Evolutionary conservation across 2,329 filamentous ascomycete genomes (phyloP), one percentile per base, ranked within the genome.

Genomic region (Fusarium haematococcum): DNA sequence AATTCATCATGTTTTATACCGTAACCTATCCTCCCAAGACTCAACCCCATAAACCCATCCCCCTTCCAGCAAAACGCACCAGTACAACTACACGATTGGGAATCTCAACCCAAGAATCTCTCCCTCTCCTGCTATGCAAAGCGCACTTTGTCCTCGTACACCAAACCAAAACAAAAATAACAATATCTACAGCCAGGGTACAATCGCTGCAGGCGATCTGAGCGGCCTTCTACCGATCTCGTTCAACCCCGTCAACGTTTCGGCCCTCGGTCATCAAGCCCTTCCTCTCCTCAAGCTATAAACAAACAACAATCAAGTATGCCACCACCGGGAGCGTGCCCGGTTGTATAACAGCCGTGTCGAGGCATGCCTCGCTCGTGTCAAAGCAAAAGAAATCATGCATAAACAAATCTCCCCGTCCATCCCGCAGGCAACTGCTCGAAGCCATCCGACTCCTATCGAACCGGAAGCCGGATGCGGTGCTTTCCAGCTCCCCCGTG

Each of bases 181-280:
- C 63, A 68, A 69, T 76, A 74, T 76, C 71, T 78, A 77, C 71
- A 76, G 43, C 67, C 74, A 76, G 70, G 66, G 74, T 73, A 73
- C 60, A 52, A 72, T 69, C 64, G 41, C 50, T 65, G 59, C 63
- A 50, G 66, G 48, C 18, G 45, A 61, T 62, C 60, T 63, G 59
- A 63, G 37, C 32, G 54, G 54, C 45, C 45, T 60, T 63, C 54
- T 35, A 57, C 58, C 64, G 20, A 20, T 43, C 50, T 63, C 52
- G 37, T 45, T 25, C 16, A 56, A 45, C 43, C 64, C 64, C 65
- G 48, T 54, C 67, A 52, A 48, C 45, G 27, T 61, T 59, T 52
- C 62, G 48, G 60, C 48, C 45, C 45, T 54, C 32, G 23, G 45
- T 63, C 56, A 52, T 20, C 35, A 30, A 67, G 50, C 35, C 48